Base-by-base conservation (phyloP, 129 eudicot species). In the Tanacetum coccineum region DNA sequence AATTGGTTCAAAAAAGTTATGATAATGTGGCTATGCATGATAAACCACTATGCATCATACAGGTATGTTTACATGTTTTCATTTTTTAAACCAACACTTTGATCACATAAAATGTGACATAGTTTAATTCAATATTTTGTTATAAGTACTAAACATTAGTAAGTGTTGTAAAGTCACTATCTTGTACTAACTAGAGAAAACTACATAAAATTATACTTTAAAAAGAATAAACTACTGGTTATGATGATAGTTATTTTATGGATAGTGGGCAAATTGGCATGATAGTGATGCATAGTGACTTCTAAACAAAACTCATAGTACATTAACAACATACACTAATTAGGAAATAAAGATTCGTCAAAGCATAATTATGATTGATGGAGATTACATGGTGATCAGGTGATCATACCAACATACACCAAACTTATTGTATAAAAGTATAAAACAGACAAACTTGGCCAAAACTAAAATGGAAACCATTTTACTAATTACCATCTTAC, bases 31-130 rank as follows among this genome's bases (percentile, higher is more conserved):
- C 36, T 45, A 42, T 77, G 4, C 71, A 79, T 64, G 91, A 84
- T 67, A 70, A 74, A 11, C 97, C 97, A 25, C 79, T 87, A 9
- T 78, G 81, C 79, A 84, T 85, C 81, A 12, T 87, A 5, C 97
- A 91, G 93, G 97, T 90, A 87, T 4, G 17, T 26, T 7, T 40
- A 0, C 9, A 46, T 47, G 14, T n/a, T 52, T 12, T 2, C 42
- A 36, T 36, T 32, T 32, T 0, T 32, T 6, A 5, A 32, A 32
- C 40, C 40, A 32, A 6, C 9, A 32, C 5, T 32, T 32, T 32
- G 6, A 32, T n/a, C n/a, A n/a, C n/a, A n/a, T 4, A 28, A 28
- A 28, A 0, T 4, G 36, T 28, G 36, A 28, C 36, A 28, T 28
- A 28, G 4, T 28, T 28, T 28, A 28, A 28, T 28, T 28, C 36